Evolutionary conservation across 75 land plant species (phyloP).

Genomic region (Azolla pinnata): DNA sequence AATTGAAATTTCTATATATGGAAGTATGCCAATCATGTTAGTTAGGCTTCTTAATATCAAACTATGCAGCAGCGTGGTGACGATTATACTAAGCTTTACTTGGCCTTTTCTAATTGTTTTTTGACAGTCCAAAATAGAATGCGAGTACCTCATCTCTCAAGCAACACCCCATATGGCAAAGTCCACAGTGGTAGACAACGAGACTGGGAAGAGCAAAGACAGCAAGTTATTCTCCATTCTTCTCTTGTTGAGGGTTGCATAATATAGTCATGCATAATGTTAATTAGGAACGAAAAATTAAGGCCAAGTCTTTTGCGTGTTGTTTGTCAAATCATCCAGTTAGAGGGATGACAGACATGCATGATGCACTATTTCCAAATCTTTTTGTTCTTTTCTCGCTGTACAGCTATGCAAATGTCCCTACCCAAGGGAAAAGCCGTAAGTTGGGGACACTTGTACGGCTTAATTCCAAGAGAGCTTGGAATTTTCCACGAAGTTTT

Average conservation of each 20-base stretch:
- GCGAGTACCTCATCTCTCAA: conserved; percentile 18
- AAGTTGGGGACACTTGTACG: no score
- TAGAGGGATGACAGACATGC: neutral
- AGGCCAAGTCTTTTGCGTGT: no score
- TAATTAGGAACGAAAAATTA: no score
- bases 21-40: no score
- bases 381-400: neutral
- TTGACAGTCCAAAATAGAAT: conserved; percentile 18
- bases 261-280: no score
- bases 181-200: conserved; percentile 23
- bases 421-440: neutral
- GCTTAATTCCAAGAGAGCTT: no score
- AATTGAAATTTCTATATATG: no score
- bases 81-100: no score
- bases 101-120: no score
- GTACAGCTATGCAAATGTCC: neutral
- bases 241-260: no score
- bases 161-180: conserved; percentile 18
- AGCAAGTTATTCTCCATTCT: conserved; percentile 7
- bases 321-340: neutral
- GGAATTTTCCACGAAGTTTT: neutral
- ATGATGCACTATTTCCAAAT: neutral
- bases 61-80: no score
- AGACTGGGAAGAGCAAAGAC: conserved; percentile 22
- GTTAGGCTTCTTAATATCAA: no score